phyloP scores from a whole-genome alignment of 441 rosid genomes.

The Erysimum pusillum region DNA sequence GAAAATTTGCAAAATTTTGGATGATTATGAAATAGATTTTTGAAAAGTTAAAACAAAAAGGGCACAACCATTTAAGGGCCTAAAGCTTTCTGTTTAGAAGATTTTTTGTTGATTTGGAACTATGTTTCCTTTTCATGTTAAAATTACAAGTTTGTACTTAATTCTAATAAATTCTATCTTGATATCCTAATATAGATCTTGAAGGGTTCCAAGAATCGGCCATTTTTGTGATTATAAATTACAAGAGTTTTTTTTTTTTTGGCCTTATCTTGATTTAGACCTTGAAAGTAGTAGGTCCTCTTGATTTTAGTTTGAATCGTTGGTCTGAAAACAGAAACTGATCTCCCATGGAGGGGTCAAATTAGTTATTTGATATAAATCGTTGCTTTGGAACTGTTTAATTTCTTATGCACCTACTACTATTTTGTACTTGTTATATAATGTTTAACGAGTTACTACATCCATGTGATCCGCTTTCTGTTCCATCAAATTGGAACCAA shows the following conservation, averaged over 20 bases:
- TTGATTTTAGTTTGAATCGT: too few species aligned
- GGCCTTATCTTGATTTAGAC: background rate
- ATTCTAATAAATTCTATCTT: background rate
- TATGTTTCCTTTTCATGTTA: too few species aligned
- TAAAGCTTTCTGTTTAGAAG: too few species aligned
- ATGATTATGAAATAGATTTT: too few species aligned
- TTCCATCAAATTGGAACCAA: conserved; percentile 14
- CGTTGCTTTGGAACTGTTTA: too few species aligned
- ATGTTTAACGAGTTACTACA: background rate
- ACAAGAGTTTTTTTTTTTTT: background rate
- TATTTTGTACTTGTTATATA: background rate
- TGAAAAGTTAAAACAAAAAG: too few species aligned
- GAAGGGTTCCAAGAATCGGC: background rate
- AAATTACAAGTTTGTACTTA: too few species aligned
- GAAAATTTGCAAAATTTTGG: too few species aligned
- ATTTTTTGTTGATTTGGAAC: too few species aligned
- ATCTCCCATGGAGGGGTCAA: background rate
- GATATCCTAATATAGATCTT: background rate
- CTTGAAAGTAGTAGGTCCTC: background rate
- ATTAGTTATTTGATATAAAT: background rate
- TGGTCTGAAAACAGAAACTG: too few species aligned
- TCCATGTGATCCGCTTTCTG: background rate
- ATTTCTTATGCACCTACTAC: background rate
- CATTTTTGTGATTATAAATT: background rate
- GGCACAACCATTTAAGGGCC: too few species aligned